Base-by-base conservation (phyloP, 495 filamentous ascomycete species). In the Tuber indicum region DNA sequence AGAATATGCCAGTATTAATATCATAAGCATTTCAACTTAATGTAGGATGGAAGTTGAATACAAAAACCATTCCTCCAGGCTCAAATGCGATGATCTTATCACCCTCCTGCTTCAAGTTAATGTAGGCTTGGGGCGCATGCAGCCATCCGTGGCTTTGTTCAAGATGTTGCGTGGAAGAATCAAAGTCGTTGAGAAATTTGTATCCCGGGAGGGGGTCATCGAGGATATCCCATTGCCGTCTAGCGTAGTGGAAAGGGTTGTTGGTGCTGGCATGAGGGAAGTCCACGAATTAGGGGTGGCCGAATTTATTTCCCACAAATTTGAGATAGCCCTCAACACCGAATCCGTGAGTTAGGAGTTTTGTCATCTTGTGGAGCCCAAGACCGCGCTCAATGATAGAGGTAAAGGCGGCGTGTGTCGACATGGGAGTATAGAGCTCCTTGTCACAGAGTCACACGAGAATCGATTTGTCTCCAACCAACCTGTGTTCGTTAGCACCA, bases 361-460 rank as follows among this genome's bases (percentile, higher is more conserved):
- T 92, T 84, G 98, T 97, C 90, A 98, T 91, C 86, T 99, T 99
- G 89, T 99, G 96, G 42, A 99, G 85, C 12, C 91, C 88, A 86
- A 98, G 90, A 73, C 96, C 96, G 76, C 96, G 91, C 73, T 95
- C 92, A 84, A 99, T 98, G 79, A 95, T 87, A 0, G 94, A 92
- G 3, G 96, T 98, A 76, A 96, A 88, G 10, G 92, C 91, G 3
- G 91, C 89, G 19, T 97, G 87, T 1, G 86, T 86, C 36, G 96
- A 98, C 96, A 99, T 99, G 87, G 98, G 90, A 42, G 96, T 97
- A 87, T 99, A 98, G 85, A 99, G 89, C 84, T 98, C 90, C 62
- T 94, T 94, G 85, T 99, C 96, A 86, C 94, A 97, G 75, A 99
- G 93, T 90, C 97, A 97, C 91, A 98, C 94, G 86, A 99, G 92